Percentiles rank a stretch among this genome's conserved stretches.
Evolutionary conservation across 371 early-diverging fungal genomes (phyloP).

Genomic region (Catenaria anguillulae): DNA sequence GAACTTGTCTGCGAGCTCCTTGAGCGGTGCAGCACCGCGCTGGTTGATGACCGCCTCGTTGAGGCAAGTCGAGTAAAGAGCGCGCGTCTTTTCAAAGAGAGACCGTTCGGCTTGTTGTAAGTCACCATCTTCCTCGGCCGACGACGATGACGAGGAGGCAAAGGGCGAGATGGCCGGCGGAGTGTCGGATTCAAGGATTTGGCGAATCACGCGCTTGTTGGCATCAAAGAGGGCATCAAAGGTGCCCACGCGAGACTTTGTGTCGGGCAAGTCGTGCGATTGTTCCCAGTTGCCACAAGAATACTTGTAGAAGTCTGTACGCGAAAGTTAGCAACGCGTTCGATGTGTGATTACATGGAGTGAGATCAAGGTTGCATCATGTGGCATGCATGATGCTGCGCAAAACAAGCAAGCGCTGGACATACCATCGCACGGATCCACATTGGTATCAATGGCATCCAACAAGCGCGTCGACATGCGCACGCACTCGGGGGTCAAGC

Average conservation of each 20-base stretch:
- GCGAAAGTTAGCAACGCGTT: background rate
- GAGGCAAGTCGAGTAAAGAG: conserved; percentile 38
- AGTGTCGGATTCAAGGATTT: conserved; percentile 1
- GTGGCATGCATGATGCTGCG: too few species aligned
- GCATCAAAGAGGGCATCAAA: conserved; percentile 26
- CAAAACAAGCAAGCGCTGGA: too few species aligned
- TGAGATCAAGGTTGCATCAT: too few species aligned
- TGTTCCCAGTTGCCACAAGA: conserved; percentile 29
- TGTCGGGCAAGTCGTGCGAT: conserved; percentile 31
- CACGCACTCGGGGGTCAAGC: conserved; percentile 40
- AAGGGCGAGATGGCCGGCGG: conserved; percentile 6
- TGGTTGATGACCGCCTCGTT: conserved; percentile 29
- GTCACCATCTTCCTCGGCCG: conserved; percentile 13
- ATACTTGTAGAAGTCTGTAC: conserved; percentile 9
- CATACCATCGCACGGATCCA: conserved; percentile 30
- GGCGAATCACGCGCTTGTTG: conserved; percentile 17
- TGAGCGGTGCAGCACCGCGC: conserved; percentile 29
- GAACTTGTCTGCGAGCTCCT: conserved; percentile 24
- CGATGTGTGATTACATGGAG: too few species aligned
- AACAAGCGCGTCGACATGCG: conserved; percentile 37
- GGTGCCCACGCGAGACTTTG: conserved; percentile 26
- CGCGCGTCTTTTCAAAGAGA: conserved; percentile 32
- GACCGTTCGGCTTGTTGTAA: conserved; percentile 24
- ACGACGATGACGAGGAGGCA: conserved; percentile 12
- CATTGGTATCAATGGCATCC: conserved; percentile 24